phyloP scores from a whole-genome alignment of 768 basidiomycete genomes.

The Hydnum rufescens region DNA sequence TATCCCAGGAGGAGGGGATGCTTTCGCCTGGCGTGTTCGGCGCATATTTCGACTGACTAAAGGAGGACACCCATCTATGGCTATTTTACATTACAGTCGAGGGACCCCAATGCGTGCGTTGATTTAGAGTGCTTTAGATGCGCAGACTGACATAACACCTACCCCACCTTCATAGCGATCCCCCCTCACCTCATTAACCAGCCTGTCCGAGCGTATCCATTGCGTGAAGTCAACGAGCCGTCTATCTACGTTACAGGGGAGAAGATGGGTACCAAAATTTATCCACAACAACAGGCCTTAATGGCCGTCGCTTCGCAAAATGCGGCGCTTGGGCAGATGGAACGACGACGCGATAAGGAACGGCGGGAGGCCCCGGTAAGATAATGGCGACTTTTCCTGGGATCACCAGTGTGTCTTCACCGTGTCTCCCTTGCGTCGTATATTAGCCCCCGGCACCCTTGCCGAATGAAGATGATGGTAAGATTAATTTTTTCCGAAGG shows the following conservation, averaged over 20 bases:
- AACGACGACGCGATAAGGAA: neutral
- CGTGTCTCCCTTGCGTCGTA: neutral
- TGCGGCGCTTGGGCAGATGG: constrained; percentile 1
- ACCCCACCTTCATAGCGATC: constrained; percentile 27
- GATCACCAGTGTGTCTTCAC: neutral
- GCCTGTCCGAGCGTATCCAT: constrained; percentile 51
- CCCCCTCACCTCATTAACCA: constrained; percentile 35
- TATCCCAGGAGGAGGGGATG: constrained; percentile 42
- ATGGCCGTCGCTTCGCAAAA: constrained; percentile 4
- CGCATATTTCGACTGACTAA: constrained; percentile 52
- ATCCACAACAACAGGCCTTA: constrained; percentile 12
- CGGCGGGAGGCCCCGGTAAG: neutral
- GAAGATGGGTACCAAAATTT: constrained; percentile 50
- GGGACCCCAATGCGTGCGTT: constrained; percentile 42
- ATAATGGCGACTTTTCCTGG: neutral
- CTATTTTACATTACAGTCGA: constrained; percentile 58
- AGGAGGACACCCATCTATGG: constrained; percentile 53
- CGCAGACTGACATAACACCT: neutral
- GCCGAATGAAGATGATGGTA: neutral
- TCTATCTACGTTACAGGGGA: constrained; percentile 52
- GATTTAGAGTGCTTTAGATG: constrained; percentile 1
- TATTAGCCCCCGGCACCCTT: neutral
- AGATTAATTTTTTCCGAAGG: neutral
- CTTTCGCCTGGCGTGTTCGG: constrained; percentile 43
- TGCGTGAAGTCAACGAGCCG: constrained; percentile 45